Evolutionary conservation across 768 basidiomycete genomes (phyloP).

Genomic region (Gloeophyllum trabeum): DNA sequence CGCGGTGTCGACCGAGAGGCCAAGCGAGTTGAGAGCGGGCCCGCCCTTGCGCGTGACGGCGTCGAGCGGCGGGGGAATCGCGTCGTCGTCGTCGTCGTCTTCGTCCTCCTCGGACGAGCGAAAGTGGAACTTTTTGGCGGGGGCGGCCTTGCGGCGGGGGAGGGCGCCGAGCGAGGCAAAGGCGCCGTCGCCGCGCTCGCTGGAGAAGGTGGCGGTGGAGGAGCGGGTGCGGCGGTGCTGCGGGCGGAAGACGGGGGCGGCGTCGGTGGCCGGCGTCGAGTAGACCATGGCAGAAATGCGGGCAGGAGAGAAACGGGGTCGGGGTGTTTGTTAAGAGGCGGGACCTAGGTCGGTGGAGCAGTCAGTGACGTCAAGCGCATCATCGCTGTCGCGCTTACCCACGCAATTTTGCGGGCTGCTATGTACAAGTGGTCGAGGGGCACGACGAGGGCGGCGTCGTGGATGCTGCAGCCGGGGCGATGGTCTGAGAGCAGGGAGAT

Average conservation of each 20-base stretch:
- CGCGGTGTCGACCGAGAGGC: constrained; percentile 14
- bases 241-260: constrained; percentile 4
- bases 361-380: too few species aligned
- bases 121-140: constrained; percentile 16
- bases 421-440: too few species aligned
- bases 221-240: constrained; percentile 19
- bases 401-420: too few species aligned
- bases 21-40: constrained; percentile 14
- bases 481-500: too few species aligned
- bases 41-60: constrained; percentile 5
- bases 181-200: constrained; percentile 32
- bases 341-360: too few species aligned
- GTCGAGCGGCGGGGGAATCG: constrained; percentile 7
- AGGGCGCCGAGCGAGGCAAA: constrained; percentile 35
- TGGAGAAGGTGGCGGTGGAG: constrained; percentile 19
- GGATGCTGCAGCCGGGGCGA: too few species aligned
- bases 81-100: constrained; percentile 14
- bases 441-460: too few species aligned
- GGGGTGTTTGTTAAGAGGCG: too few species aligned
- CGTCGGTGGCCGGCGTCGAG: constrained; percentile 4
- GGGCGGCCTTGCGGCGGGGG: constrained; percentile 24
- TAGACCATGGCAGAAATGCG: constrained; percentile 6
- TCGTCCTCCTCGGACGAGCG: constrained; percentile 19
- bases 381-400: too few species aligned
- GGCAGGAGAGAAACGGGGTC: neutral